Evolutionary conservation across 768 basidiomycete genomes (phyloP).

Genomic region (Artomyces pyxidatus): DNA sequence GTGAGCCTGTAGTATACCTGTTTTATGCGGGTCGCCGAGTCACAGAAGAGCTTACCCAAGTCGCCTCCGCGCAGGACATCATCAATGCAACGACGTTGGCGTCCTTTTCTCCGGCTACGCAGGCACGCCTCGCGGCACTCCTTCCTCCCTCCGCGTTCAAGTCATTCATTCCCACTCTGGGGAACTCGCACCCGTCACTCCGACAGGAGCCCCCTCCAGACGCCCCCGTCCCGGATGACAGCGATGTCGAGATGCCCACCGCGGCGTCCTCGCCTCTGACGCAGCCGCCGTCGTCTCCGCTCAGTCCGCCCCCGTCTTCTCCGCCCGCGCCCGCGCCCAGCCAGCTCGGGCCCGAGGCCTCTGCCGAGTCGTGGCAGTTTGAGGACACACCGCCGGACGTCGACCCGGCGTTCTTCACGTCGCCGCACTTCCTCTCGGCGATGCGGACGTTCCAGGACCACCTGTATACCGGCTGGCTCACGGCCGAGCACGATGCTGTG

Average conservation of each 20-base stretch:
- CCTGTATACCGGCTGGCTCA: conserved; percentile 43
- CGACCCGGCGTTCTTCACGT: conserved; percentile 37
- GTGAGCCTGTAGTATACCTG: conserved; percentile 19
- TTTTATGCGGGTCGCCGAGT: conserved; percentile 5
- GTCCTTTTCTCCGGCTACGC: conserved; percentile 35
- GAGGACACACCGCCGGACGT: conserved; percentile 19
- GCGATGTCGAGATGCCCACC: neutral
- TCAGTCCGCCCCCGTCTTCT: neutral
- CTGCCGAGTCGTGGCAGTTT: too few relatives aligned
- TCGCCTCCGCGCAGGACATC: conserved; percentile 30
- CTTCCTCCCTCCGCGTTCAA: conserved; percentile 41
- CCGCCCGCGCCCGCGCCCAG: neutral
- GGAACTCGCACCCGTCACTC: conserved; percentile 31
- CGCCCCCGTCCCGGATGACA: neutral
- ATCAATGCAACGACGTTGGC: conserved; percentile 40
- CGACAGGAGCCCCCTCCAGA: neutral
- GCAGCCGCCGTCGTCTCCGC: conserved; percentile 13
- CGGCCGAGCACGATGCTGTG: conserved; percentile 33
- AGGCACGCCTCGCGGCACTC: conserved; percentile 27
- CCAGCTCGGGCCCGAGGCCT: conserved; percentile 3
- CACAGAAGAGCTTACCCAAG: conserved; percentile 6
- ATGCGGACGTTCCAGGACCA: conserved; percentile 56
- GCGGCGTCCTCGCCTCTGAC: conserved; percentile 2
- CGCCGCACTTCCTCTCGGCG: conserved; percentile 45
- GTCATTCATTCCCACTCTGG: conserved; percentile 25